A percentile compares a stretch with the other conserved stretches of the same genome.
Evolutionary conservation across 257 asterid species (phyloP).

Genomic region (Osmanthus fragrans): DNA sequence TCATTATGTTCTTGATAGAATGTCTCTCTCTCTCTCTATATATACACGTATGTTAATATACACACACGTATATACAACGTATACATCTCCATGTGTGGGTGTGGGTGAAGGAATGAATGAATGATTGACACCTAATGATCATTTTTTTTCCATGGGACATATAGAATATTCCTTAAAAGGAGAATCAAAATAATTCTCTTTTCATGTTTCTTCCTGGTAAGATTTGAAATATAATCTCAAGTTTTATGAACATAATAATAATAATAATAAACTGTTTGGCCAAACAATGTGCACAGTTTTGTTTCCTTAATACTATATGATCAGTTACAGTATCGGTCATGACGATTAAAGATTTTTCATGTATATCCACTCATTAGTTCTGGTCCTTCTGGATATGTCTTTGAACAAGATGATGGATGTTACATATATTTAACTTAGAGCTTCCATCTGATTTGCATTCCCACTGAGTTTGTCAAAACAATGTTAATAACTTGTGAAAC

Average conservation of each 20-base stretch:
- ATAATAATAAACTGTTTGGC: background rate
- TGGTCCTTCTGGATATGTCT: conserved; percentile 9
- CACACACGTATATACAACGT: background rate
- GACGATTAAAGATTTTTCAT: conserved; percentile 2
- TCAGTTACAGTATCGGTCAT: background rate
- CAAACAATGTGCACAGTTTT: background rate
- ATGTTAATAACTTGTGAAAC: conserved; percentile 5
- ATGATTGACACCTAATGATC: background rate
- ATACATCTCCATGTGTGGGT: background rate
- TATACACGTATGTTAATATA: too few species aligned
- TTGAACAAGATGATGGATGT: conserved; percentile 7
- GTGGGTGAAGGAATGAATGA: background rate
- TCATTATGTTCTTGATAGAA: conserved; percentile 4
- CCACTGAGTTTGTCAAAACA: background rate
- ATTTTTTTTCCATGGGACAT: background rate
- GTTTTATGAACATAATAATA: background rate
- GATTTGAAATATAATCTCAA: background rate
- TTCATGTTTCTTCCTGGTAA: conserved; percentile 4
- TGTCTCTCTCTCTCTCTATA: background rate
- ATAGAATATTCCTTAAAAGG: background rate
- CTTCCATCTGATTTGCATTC: conserved; percentile 16
- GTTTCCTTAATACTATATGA: conserved; percentile 8
- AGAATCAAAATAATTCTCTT: conserved; percentile 13
- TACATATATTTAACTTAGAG: background rate
- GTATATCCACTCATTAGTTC: background rate